Evolutionary conservation across 345 rosid genomes (phyloP).

Genomic region (Acer saccharum): DNA sequence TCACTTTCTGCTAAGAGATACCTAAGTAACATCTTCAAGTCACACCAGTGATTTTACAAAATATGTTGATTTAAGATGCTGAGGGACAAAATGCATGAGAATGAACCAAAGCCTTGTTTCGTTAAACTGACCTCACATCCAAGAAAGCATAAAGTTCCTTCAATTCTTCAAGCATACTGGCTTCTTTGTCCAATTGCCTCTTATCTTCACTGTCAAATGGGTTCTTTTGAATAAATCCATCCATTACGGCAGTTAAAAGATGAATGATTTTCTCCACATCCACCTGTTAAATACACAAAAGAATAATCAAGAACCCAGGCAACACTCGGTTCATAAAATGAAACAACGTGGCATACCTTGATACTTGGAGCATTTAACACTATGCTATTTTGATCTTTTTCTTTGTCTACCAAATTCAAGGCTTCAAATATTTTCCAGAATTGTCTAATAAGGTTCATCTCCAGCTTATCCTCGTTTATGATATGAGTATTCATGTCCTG

Average conservation of each 20-base stretch:
- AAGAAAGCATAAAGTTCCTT: slow-evolving; percentile 17
- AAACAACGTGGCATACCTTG: no score
- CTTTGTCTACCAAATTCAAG: no score
- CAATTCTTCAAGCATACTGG: slow-evolving; percentile 14
- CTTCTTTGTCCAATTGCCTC: neutral
- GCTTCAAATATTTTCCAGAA: no score
- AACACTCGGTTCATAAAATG: no score
- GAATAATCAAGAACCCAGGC: neutral
- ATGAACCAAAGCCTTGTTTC: neutral
- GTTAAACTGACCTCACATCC: slow-evolving; percentile 18
- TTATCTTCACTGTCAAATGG: neutral
- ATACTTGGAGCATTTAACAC: no score
- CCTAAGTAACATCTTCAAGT: no score
- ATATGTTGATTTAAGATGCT: no score
- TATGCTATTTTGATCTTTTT: no score
- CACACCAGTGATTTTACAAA: no score
- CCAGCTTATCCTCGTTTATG: neutral
- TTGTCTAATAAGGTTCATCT: neutral
- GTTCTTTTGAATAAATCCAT: neutral
- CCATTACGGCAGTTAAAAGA: slow-evolving; percentile 11
- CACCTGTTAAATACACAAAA: slow-evolving; percentile 14
- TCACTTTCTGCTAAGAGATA: no score
- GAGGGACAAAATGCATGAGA: neutral
- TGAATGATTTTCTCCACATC: slow-evolving; percentile 3
- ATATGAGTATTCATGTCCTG: neutral